Evolutionary conservation across 441 rosid species (phyloP).

Genomic region (Pelargonium fulgidum): DNA sequence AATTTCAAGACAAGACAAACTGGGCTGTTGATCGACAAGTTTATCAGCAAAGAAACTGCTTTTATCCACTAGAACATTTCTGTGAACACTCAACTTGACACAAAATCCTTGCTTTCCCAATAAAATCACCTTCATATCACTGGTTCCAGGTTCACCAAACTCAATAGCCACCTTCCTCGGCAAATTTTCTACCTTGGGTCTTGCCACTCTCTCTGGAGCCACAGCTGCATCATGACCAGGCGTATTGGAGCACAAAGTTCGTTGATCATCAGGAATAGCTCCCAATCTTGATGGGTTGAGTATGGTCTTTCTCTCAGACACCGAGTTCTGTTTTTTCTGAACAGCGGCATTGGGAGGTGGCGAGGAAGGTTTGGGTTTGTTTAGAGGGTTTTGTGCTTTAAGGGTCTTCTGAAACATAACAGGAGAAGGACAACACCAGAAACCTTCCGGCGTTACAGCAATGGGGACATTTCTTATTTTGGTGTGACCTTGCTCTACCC

Average conservation of each 20-base stretch:
- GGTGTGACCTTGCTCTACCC: slow-evolving; percentile 70
- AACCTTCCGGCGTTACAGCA: slow-evolving; percentile 95
- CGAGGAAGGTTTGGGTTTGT: slow-evolving; percentile 64
- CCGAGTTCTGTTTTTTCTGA: slow-evolving; percentile 44
- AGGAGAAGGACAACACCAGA: slow-evolving; percentile 98
- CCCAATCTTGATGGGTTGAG: slow-evolving; percentile 49
- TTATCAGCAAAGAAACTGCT: slow-evolving; percentile 65
- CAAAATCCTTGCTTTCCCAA: slow-evolving; percentile 88
- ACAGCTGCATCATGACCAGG: slow-evolving; percentile 37
- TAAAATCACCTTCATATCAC: slow-evolving; percentile 73
- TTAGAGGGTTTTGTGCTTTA: slow-evolving; percentile 55
- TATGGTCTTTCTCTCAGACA: slow-evolving; percentile 47
- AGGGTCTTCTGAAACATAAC: slow-evolving; percentile 75
- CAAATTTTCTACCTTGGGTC: slow-evolving; percentile 66
- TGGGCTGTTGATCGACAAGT: slow-evolving; percentile 47
- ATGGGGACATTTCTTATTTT: slow-evolving; percentile 81
- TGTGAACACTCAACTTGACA: slow-evolving; percentile 87
- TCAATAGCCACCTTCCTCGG: slow-evolving; percentile 89
- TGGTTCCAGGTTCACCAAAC: slow-evolving; percentile 84
- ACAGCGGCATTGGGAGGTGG: slow-evolving; percentile 36
- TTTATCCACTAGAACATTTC: slow-evolving; percentile 56
- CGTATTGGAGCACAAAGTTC: slow-evolving; percentile 27
- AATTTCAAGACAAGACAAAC: slow-evolving; percentile 60
- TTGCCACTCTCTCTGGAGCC: slow-evolving; percentile 51
- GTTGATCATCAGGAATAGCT: slow-evolving; percentile 46